Evolutionary conservation across 805 yeast species (phyloP).

Genomic region (Wickerhamomyces chambardii): DNA sequence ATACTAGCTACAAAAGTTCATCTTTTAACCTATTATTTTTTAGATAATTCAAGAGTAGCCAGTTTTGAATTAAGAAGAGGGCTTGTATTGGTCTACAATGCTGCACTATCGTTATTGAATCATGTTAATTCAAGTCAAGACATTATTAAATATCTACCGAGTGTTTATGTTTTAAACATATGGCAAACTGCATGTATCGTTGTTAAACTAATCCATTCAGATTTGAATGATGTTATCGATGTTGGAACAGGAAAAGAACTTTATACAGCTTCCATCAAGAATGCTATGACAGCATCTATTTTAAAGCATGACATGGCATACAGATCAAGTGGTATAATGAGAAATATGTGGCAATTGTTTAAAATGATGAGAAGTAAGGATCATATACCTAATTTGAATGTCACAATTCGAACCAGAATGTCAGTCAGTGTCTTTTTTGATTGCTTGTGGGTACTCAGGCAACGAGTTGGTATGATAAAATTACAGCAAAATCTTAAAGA

Average conservation of each 20-base stretch:
- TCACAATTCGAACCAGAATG: slow-evolving; percentile 75
- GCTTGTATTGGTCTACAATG: slow-evolving; percentile 67
- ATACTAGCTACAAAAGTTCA: slow-evolving; percentile 74
- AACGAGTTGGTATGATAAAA: slow-evolving; percentile 81
- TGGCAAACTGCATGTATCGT: slow-evolving; percentile 93
- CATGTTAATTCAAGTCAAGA: slow-evolving; percentile 55
- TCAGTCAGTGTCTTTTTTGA: slow-evolving; percentile 91
- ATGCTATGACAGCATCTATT: slow-evolving; percentile 74
- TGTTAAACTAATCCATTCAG: slow-evolving; percentile 70
- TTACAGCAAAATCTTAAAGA: slow-evolving; percentile 23
- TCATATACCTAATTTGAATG: slow-evolving; percentile 26
- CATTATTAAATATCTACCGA: slow-evolving; percentile 75
- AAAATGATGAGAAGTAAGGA: slow-evolving; percentile 50
- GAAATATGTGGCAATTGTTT: slow-evolving; percentile 87
- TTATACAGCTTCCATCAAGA: slow-evolving; percentile 55
- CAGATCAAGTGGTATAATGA: slow-evolving; percentile 89
- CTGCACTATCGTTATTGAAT: slow-evolving; percentile 61
- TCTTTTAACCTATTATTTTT: slow-evolving; percentile 70
- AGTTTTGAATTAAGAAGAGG: slow-evolving; percentile 62
- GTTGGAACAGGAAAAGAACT: slow-evolving; percentile 61
- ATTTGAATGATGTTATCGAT: slow-evolving; percentile 59
- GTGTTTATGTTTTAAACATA: slow-evolving; percentile 67
- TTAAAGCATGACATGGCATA: slow-evolving; percentile 89
- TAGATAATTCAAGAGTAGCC: slow-evolving; percentile 37
- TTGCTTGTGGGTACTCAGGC: slow-evolving; percentile 74